Percentiles rank a stretch among this genome's conserved stretches.
These are phyloP conservation scores for Ehretia macrophylla DNA, from an alignment of 257 asterid species.

Conservation along the genomic window DNA sequence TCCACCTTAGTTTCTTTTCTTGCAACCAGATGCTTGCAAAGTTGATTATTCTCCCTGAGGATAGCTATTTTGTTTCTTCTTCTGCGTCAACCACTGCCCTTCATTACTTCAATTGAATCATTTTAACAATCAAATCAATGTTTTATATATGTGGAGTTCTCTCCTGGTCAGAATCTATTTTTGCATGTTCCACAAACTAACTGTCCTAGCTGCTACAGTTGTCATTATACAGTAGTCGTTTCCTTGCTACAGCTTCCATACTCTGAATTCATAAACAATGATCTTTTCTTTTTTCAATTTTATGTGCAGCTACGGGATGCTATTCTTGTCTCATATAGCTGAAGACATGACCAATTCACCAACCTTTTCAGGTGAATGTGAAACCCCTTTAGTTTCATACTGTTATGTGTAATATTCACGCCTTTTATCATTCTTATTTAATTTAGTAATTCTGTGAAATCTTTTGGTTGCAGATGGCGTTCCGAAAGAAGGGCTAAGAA, in stretches of 20 bases:
- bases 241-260: neutral
- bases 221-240: neutral
- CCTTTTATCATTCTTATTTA: constrained; percentile 15
- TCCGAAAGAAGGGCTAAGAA: constrained; percentile 92
- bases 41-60: too few relatives aligned
- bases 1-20: too few relatives aligned
- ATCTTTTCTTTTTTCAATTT: neutral
- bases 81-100: too few relatives aligned
- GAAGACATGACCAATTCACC: constrained; percentile 69
- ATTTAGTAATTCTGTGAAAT: constrained; percentile 10
- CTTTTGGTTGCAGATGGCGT: constrained; percentile 77
- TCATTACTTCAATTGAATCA: too few relatives aligned
- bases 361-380: constrained; percentile 69
- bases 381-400: constrained; percentile 8
- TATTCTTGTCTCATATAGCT: constrained; percentile 65
- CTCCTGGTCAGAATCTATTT: neutral
- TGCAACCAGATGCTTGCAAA: too few relatives aligned
- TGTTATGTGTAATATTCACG: constrained; percentile 11
- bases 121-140: too few relatives aligned
- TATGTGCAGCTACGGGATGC: constrained; percentile 58
- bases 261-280: neutral
- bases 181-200: neutral
- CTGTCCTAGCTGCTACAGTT: neutral
- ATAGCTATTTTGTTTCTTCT: too few relatives aligned
- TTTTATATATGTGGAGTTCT: too few relatives aligned